Evolutionary conservation across 257 asterid genomes (phyloP).

Genomic region (Rhazya stricta): DNA sequence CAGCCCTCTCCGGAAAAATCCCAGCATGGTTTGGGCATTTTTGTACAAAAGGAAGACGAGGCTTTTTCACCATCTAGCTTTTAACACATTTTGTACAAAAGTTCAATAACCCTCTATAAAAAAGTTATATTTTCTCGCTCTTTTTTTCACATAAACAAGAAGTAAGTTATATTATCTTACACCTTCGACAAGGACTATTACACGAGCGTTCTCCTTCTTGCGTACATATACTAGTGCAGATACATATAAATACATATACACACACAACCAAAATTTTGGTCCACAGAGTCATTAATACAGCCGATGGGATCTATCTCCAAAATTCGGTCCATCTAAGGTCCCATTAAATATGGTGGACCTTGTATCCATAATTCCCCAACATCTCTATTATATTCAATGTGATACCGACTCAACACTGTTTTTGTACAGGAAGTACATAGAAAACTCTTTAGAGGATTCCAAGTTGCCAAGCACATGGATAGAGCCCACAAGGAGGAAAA

Average conservation of each 20-base stretch:
- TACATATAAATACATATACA: neutral
- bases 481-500: constrained; percentile 29
- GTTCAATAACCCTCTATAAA: neutral
- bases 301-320: constrained; percentile 27
- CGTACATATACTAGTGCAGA: no score
- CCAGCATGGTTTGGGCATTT: constrained; percentile 47
- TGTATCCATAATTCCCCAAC: constrained; percentile 47
- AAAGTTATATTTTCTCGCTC: neutral
- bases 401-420: constrained; percentile 53
- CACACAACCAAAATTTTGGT: constrained; percentile 16
- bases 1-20: constrained; percentile 56
- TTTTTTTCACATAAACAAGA: neutral
- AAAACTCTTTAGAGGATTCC: constrained; percentile 29
- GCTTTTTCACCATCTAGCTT: constrained; percentile 23
- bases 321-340: constrained; percentile 53
- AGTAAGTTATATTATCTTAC: neutral
- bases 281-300: constrained; percentile 23
- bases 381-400: constrained; percentile 54
- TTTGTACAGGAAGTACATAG: constrained; percentile 40
- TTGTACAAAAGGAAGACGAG: constrained; percentile 35
- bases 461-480: constrained; percentile 65
- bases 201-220: neutral
- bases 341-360: constrained; percentile 61
- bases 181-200: neutral
- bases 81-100: constrained; percentile 17